Percentiles rank a stretch among this genome's conserved stretches.
Conservation (phyloP, 768 basidiomycete species). For the Leccinum truebloodii region DNA sequence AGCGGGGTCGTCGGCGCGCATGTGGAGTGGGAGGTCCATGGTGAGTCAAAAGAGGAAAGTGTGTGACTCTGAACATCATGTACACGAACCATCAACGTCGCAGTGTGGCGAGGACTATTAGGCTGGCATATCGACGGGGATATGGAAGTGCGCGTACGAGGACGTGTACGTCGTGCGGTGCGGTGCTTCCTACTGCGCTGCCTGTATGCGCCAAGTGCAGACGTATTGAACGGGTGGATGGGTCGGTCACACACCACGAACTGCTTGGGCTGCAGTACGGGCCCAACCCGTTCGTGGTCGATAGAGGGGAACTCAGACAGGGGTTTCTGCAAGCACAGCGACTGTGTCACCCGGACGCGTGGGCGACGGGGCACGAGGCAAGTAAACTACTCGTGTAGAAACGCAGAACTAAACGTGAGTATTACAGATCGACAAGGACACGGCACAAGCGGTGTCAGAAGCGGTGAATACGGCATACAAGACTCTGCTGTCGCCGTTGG, state of each 20-base stretch:
- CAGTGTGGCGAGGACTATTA: neutral
- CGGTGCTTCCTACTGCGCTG: constrained; percentile 57
- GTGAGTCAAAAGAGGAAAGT: constrained; percentile 8
- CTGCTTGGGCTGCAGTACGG: constrained; percentile 63
- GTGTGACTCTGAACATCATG: constrained; percentile 1
- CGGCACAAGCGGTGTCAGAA: constrained; percentile 52
- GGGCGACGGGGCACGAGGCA: constrained; percentile 68
- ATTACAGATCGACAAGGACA: constrained; percentile 24
- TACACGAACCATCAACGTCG: constrained; percentile 18
- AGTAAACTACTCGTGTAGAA: constrained; percentile 6
- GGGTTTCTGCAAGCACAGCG: constrained; percentile 74
- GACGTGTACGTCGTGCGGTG: constrained; percentile 64
- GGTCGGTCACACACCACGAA: constrained; percentile 60
- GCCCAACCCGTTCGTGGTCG: constrained; percentile 72
- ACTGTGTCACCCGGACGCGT: constrained; percentile 84
- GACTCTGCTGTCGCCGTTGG: constrained; percentile 68
- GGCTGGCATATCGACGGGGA: constrained; percentile 20
- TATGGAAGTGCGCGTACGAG: constrained; percentile 12
- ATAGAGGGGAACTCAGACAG: constrained; percentile 56
- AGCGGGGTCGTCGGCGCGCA: constrained; percentile 42
- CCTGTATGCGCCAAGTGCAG: constrained; percentile 79
- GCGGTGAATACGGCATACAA: constrained; percentile 83
- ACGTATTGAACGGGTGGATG: constrained; percentile 59
- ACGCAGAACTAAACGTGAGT: constrained; percentile 11
- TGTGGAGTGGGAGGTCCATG: constrained; percentile 39